Evolutionary conservation across 2,329 filamentous ascomycete species (phyloP).

Genomic region (Colletotrichum agaves): DNA sequence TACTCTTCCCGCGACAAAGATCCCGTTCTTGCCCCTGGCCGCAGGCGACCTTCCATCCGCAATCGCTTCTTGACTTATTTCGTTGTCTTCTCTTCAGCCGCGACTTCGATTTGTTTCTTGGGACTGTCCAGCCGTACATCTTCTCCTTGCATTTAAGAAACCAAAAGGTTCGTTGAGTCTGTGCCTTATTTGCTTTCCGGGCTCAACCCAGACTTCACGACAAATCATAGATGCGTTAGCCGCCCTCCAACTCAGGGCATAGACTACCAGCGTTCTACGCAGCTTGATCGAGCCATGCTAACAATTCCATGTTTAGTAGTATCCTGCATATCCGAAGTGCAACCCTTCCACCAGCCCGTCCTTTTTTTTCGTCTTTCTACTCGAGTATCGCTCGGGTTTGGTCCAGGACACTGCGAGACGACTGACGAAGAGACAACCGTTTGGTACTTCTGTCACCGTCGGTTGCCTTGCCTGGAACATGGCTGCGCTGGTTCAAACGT

Average conservation of each 20-base stretch:
- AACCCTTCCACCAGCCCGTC: neutral
- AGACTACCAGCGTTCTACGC: neutral
- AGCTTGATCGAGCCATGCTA: conserved; percentile 6
- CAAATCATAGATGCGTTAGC: neutral
- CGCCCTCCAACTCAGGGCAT: neutral
- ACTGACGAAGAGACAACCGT: conserved; percentile 18
- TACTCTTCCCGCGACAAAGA: conserved; percentile 47
- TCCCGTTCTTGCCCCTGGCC: conserved; percentile 57
- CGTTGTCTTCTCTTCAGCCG: conserved; percentile 32
- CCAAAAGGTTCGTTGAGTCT: conserved; percentile 32
- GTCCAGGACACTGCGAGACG: conserved; percentile 1
- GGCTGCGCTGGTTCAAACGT: conserved; percentile 87
- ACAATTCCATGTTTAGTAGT: conserved; percentile 9
- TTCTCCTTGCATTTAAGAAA: conserved; percentile 19
- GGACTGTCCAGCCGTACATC: conserved; percentile 12
- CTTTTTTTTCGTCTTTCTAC: neutral
- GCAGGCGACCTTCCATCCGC: conserved; percentile 67
- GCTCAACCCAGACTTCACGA: neutral
- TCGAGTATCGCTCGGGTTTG: neutral
- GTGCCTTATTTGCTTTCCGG: neutral
- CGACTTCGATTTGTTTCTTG: conserved; percentile 34
- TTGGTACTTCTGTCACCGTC: conserved; percentile 9
- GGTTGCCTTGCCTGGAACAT: conserved; percentile 61
- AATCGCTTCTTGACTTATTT: conserved; percentile 48
- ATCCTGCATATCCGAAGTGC: neutral